These are phyloP conservation scores for Niebla homalea DNA, from an alignment of 495 filamentous ascomycete species.

Conservation along the genomic window DNA sequence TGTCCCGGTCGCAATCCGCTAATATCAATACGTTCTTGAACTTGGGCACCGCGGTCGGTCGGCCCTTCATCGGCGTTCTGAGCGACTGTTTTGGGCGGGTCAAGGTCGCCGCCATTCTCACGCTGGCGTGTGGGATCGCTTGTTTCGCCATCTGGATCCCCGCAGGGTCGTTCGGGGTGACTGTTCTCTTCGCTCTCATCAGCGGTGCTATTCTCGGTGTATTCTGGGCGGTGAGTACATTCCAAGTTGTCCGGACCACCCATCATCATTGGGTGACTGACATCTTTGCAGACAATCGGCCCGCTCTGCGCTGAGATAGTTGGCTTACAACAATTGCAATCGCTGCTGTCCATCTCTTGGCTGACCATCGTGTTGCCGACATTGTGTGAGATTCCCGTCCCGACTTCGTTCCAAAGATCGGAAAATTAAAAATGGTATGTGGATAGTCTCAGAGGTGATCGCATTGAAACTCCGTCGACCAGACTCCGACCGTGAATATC, in stretches of 20 bases:
- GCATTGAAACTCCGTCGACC: slow-evolving; percentile 43
- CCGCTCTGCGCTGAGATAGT: slow-evolving; percentile 36
- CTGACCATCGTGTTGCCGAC: slow-evolving; percentile 47
- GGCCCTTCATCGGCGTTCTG: slow-evolving; percentile 53
- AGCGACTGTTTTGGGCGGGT: slow-evolving; percentile 53
- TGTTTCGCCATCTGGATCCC: slow-evolving; percentile 58
- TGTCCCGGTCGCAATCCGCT: slow-evolving; percentile 45
- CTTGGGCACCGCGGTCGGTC: slow-evolving; percentile 48
- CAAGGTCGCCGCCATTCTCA: slow-evolving; percentile 46
- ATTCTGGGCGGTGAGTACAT: slow-evolving; percentile 39
- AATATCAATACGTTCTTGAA: slow-evolving; percentile 56
- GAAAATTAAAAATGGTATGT: no score
- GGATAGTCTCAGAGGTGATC: slow-evolving; percentile 49
- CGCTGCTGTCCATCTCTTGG: slow-evolving; percentile 52
- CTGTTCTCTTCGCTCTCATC: slow-evolving; percentile 52
- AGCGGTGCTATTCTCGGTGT: slow-evolving; percentile 48
- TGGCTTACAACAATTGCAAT: slow-evolving; percentile 45
- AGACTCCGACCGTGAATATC: slow-evolving; percentile 28
- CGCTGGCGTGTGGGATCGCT: slow-evolving; percentile 42
- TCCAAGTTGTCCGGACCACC: background rate
- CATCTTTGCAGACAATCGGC: slow-evolving; percentile 15
- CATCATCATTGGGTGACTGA: no score
- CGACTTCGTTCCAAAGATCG: background rate
- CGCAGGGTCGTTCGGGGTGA: slow-evolving; percentile 40
- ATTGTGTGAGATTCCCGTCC: slow-evolving; percentile 22